A percentile compares a stretch with the other conserved stretches of the same genome.
Evolutionary conservation across 2,329 filamentous ascomycete species (phyloP).

Genomic region (Pyricularia grisea): DNA sequence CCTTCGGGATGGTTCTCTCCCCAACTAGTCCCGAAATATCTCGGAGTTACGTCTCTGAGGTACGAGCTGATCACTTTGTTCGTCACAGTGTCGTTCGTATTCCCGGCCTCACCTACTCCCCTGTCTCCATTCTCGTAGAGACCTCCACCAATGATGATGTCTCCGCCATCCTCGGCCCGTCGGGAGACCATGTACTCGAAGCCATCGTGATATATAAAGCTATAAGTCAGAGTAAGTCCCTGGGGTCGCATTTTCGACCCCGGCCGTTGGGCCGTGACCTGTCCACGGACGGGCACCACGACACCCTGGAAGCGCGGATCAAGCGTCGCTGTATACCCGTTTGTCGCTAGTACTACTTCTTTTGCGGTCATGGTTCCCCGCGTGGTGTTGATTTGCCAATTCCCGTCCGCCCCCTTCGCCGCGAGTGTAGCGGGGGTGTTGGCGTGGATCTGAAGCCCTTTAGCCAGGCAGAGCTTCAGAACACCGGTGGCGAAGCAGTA

Average conservation of each 20-base stretch:
- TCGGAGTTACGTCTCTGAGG: slow-evolving; percentile 28
- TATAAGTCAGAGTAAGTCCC: slow-evolving; percentile 43
- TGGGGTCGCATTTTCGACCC: slow-evolving; percentile 23
- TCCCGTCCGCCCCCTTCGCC: slow-evolving; percentile 8
- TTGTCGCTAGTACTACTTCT: slow-evolving; percentile 41
- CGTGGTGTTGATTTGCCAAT: slow-evolving; percentile 31
- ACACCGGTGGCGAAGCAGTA: slow-evolving; percentile 30
- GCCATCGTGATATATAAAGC: slow-evolving; percentile 48
- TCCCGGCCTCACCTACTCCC: slow-evolving; percentile 41
- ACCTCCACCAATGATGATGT: slow-evolving; percentile 55
- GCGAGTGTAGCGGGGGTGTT: slow-evolving; percentile 30
- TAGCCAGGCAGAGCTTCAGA: slow-evolving; percentile 30
- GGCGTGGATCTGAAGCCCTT: slow-evolving; percentile 42
- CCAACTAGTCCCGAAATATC: slow-evolving; percentile 45
- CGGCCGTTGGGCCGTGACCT: slow-evolving; percentile 33
- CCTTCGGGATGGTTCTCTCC: slow-evolving; percentile 30
- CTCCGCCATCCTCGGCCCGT: slow-evolving; percentile 29
- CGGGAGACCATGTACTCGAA: slow-evolving; percentile 61
- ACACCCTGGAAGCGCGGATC: slow-evolving; percentile 32
- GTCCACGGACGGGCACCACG: slow-evolving; percentile 39
- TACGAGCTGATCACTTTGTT: slow-evolving; percentile 42
- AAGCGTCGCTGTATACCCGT: slow-evolving; percentile 39
- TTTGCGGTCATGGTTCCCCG: slow-evolving; percentile 30
- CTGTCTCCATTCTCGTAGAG: slow-evolving; percentile 21
- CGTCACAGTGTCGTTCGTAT: slow-evolving; percentile 42